Evolutionary conservation across 2,329 filamentous ascomycete genomes (phyloP).

Genomic region (Scytalidium sp.): DNA sequence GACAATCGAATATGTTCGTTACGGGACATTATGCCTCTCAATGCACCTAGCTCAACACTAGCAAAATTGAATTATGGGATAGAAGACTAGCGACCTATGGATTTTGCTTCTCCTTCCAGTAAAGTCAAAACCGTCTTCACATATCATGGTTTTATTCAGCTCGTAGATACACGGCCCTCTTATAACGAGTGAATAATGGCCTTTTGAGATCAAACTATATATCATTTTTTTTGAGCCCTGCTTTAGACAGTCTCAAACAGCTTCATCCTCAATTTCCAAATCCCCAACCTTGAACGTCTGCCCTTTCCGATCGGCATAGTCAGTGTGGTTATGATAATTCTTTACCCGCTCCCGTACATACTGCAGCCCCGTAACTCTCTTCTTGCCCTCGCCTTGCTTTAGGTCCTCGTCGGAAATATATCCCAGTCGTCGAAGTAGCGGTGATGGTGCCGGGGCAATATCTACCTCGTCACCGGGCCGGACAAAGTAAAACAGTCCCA

Average conservation of each 20-base stretch:
- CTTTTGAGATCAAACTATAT: too few relatives aligned
- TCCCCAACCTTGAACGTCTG: conserved; percentile 36
- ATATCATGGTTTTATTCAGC: too few relatives aligned
- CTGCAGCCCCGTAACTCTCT: conserved; percentile 33
- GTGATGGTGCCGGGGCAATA: conserved; percentile 32
- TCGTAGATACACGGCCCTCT: too few relatives aligned
- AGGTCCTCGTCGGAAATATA: conserved; percentile 8
- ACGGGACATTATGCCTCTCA: too few relatives aligned
- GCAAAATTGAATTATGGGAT: too few relatives aligned
- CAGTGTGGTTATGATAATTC: conserved; percentile 35
- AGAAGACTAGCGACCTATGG: too few relatives aligned
- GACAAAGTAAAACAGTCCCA: conserved; percentile 39
- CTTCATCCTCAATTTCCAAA: conserved; percentile 38
- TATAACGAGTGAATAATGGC: too few relatives aligned
- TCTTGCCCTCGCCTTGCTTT: conserved; percentile 21
- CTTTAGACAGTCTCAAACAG: conserved; percentile 10
- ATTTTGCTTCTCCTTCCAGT: too few relatives aligned
- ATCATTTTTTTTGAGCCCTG: too few relatives aligned
- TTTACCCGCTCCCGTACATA: conserved; percentile 39
- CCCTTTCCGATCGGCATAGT: conserved; percentile 36
- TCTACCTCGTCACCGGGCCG: conserved; percentile 33
- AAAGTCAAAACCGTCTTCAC: too few relatives aligned
- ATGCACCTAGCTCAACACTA: too few relatives aligned
- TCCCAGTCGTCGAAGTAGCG: conserved; percentile 26
- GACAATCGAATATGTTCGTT: too few relatives aligned